Evolutionary conservation across 2,329 filamentous ascomycete species (phyloP), one percentile per base, ranked within the genome.

Genomic region (Hirsutella minnesotensis): DNA sequence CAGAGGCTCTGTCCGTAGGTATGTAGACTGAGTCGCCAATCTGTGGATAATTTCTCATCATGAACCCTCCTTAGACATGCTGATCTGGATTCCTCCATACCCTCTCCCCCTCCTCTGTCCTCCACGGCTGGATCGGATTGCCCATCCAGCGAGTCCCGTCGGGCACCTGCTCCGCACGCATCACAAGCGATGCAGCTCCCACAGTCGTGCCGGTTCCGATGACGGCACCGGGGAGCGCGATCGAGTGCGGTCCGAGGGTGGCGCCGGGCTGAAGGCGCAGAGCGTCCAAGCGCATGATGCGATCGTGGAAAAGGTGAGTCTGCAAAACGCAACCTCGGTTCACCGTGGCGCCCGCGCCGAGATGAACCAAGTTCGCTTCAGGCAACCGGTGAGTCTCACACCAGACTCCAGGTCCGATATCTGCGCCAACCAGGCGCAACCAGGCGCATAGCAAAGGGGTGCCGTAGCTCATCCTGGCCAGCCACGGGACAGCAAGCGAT

Each of bases 231-330:
- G 50, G 50, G 4, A 52, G 49, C 15, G 50, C 36, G 4, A 50
- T 51, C 9, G 50, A 41, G 3, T 43, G 42, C 0, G 50, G 49
- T 2, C 47, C 50, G 15, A 52, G 48, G 2, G 49, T 51, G 7
- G 50, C 50, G 8, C 50, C 50, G 2, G 40, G 31, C 16, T 46
- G 34, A 16, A 52, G 47, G n/a, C 37, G 38, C 19, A 52, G 47
- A 22, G 42, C 44, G 44, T 50, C 50, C 10, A 52, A 46, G 4
- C 49, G 49, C 50, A 52, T 52, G 18, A 52, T 39, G 9, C 50
- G 42, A 29, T 52, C 50, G 41, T 52, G 50, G 43, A 52, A 52
- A 12, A 52, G 33, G 21, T 52, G 50, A 0, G 50, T 52, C 24
- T 52, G 50, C 41, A 51, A 20, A 2, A 52, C 45, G 44, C 43